A percentile compares a stretch with the other conserved stretches of the same genome.
Conservation (phyloP, 2,329 filamentous ascomycete genomes). For the Trichoderma oligosporum region DNA sequence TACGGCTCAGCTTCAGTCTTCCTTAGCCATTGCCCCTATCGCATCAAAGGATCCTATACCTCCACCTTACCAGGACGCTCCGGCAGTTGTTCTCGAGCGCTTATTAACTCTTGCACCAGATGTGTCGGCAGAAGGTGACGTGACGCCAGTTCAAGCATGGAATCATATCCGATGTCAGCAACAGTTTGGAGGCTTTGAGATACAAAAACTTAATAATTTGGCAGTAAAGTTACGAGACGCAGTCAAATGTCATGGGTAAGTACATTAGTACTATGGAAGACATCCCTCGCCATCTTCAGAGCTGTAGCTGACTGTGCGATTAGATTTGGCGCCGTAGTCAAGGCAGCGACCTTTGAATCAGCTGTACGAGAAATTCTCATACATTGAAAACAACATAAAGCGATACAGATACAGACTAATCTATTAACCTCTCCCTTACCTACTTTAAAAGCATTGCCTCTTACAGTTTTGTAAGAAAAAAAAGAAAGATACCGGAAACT, state of each 20-base stretch:
- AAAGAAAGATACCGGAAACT: no score
- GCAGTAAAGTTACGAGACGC: slow-evolving; percentile 29
- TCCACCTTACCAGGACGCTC: slow-evolving; percentile 19
- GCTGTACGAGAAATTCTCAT: neutral
- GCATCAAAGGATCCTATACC: slow-evolving; percentile 10
- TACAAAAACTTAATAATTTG: slow-evolving; percentile 28
- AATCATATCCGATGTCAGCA: slow-evolving; percentile 32
- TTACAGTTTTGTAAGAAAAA: no score
- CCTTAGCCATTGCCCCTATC: neutral
- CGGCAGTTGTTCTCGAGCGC: slow-evolving; percentile 25
- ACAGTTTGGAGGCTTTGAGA: slow-evolving; percentile 30
- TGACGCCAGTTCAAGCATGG: slow-evolving; percentile 41
- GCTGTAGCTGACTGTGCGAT: neutral
- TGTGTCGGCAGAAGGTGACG: slow-evolving; percentile 32
- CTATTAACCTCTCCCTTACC: neutral
- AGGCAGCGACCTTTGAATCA: neutral
- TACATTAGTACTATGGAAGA: no score
- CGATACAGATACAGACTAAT: no score
- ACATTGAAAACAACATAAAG: no score
- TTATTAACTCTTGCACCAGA: slow-evolving; percentile 25
- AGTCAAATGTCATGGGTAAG: slow-evolving; percentile 37
- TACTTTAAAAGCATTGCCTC: neutral
- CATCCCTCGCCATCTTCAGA: neutral
- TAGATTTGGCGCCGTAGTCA: slow-evolving; percentile 14
- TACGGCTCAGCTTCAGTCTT: slow-evolving; percentile 23